A percentile compares a stretch with the other conserved stretches of the same genome.
Evolutionary conservation across 495 filamentous ascomycete species (phyloP).

Genomic region (Trichoderma virens): DNA sequence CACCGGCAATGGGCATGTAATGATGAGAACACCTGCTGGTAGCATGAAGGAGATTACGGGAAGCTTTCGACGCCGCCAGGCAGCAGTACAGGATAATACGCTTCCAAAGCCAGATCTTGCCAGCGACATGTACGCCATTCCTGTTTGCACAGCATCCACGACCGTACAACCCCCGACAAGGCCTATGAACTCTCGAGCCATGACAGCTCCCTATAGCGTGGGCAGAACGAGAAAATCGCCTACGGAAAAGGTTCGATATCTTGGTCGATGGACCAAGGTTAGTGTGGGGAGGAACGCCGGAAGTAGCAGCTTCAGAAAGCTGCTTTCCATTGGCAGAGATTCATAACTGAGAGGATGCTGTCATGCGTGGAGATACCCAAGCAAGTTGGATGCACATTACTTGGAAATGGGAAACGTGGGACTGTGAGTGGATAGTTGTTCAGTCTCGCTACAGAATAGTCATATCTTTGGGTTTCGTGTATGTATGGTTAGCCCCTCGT

Average conservation of each 20-base stretch:
- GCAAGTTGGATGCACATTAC: background rate
- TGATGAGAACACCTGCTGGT: background rate
- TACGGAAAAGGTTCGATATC: background rate
- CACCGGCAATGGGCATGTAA: background rate
- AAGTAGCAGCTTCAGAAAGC: background rate
- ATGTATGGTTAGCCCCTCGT: background rate
- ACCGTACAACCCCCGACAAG: background rate
- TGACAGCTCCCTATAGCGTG: background rate
- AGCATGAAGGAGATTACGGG: background rate
- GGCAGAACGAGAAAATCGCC: background rate
- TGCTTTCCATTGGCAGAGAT: background rate
- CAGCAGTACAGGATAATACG: background rate
- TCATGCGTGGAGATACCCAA: background rate
- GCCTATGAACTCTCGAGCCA: background rate
- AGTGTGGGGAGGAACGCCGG: background rate
- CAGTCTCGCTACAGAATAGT: background rate
- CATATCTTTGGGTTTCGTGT: background rate
- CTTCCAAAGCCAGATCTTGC: background rate
- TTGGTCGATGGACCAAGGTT: background rate
- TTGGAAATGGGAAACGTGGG: background rate
- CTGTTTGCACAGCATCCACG: background rate
- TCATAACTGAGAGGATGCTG: background rate
- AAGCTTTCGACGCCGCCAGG: background rate
- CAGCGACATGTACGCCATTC: background rate
- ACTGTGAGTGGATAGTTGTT: background rate